Conservation (phyloP, 176 grass and related monocot species). For the Avena insularis region DNA sequence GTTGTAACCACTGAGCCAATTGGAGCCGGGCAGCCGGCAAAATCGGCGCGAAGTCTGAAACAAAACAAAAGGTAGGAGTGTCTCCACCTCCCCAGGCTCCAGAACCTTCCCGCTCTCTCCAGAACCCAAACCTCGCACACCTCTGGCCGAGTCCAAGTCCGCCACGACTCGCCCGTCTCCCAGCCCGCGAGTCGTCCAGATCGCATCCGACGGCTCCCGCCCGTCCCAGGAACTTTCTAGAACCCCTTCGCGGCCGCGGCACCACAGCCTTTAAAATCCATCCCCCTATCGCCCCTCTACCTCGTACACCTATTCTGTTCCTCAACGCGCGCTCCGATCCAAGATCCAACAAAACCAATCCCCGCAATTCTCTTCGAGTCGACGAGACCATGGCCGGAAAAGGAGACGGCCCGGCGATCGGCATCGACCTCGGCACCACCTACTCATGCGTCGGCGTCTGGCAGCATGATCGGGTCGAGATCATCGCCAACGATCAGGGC, state of each 20-base stretch:
- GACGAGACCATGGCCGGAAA: constrained; percentile 67
- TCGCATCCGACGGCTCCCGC: constrained; percentile 37
- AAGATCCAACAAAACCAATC: constrained; percentile 8
- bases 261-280: constrained; percentile 37
- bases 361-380: neutral
- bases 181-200: neutral
- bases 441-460: constrained; percentile 93
- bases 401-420: constrained; percentile 89
- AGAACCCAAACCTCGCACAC: neutral
- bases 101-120: constrained; percentile 44
- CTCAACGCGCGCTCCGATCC: neutral
- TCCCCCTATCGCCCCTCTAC: neutral
- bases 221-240: constrained; percentile 49
- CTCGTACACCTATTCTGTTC: constrained; percentile 25
- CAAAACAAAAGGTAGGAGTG: neutral
- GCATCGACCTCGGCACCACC: constrained; percentile 88
- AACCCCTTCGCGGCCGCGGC: neutral
- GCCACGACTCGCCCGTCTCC: constrained; percentile 24
- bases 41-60: neutral
- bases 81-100: constrained; percentile 17
- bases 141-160: neutral
- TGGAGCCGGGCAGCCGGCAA: neutral
- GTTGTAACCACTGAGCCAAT: neutral
- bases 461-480: constrained; percentile 91
- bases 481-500: constrained; percentile 92